A percentile compares a stretch with the other conserved stretches of the same genome.
These are phyloP conservation scores for Quercus tomentella DNA, from an alignment of 331 rosid genomes.

Conservation along the genomic window DNA sequence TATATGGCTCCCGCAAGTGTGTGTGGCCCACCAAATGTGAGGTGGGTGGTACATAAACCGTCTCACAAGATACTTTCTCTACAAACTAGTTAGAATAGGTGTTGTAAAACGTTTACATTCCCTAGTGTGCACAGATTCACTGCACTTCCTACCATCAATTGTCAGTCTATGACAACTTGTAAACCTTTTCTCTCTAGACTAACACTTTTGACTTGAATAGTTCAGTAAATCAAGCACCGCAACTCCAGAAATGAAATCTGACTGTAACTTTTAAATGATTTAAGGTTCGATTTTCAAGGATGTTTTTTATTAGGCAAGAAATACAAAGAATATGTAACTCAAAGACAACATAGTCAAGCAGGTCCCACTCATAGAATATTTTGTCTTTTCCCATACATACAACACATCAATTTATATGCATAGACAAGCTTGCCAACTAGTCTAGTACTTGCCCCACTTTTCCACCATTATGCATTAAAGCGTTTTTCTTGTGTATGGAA, in stretches of 20 bases:
- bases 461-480: background rate
- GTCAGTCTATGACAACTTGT: background rate
- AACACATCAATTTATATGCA: background rate
- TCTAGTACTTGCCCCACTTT: background rate
- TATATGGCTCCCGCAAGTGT: no score
- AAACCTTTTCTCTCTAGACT: background rate
- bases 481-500: background rate
- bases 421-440: background rate
- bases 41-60: no score
- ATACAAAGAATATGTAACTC: background rate
- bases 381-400: background rate
- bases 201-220: background rate
- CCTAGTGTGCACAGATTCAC: background rate
- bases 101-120: background rate
- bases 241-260: background rate
- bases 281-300: background rate
- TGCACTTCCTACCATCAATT: background rate
- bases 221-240: background rate
- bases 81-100: background rate
- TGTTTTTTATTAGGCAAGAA: background rate
- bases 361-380: background rate
- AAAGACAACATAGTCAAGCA: background rate
- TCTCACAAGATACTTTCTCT: no score
- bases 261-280: background rate
- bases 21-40: no score